Conservation (phyloP, 108 stramenopile species). For the Chaetoceros tenuissimus region DNA sequence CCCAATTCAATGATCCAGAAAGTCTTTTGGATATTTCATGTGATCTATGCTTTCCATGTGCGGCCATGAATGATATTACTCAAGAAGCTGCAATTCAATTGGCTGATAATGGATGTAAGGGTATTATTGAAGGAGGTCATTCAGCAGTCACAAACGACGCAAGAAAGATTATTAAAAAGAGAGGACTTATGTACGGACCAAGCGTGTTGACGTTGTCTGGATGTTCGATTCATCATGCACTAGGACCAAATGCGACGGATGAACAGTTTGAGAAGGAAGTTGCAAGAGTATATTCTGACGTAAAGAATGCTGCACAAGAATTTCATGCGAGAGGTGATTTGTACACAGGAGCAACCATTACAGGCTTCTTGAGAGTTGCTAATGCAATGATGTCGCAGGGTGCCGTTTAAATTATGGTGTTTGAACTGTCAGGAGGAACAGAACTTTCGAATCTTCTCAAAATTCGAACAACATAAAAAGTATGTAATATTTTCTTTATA, state of each 20-base stretch:
- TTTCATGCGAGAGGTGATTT: slow-evolving; percentile 93
- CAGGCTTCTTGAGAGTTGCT: slow-evolving; percentile 92
- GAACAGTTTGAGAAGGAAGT: slow-evolving; percentile 67
- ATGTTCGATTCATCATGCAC: slow-evolving; percentile 62
- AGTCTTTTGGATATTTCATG: slow-evolving; percentile 78
- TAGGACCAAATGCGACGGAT: slow-evolving; percentile 66
- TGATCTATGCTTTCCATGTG: slow-evolving; percentile 92
- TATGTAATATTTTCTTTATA: too few species aligned
- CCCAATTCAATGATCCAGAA: slow-evolving; percentile 80
- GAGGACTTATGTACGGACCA: slow-evolving; percentile 86
- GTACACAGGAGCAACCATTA: slow-evolving; percentile 84
- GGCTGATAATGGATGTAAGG: slow-evolving; percentile 87
- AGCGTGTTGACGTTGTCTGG: slow-evolving; percentile 85
- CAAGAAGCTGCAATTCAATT: slow-evolving; percentile 55
- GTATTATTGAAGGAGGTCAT: slow-evolving; percentile 88
- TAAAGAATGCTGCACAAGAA: slow-evolving; percentile 87
- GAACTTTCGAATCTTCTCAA: too few species aligned
- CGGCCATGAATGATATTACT: slow-evolving; percentile 69
- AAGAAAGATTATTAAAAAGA: slow-evolving; percentile 69
- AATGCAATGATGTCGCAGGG: slow-evolving; percentile 94
- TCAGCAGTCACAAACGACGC: slow-evolving; percentile 63
- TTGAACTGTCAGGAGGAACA: too few species aligned
- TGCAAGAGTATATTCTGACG: slow-evolving; percentile 68
- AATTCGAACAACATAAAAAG: too few species aligned
- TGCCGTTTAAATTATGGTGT: slow-evolving; percentile 76